Base-by-base conservation (phyloP, 805 yeast species). In the Metschnikowia arizonensis region DNA sequence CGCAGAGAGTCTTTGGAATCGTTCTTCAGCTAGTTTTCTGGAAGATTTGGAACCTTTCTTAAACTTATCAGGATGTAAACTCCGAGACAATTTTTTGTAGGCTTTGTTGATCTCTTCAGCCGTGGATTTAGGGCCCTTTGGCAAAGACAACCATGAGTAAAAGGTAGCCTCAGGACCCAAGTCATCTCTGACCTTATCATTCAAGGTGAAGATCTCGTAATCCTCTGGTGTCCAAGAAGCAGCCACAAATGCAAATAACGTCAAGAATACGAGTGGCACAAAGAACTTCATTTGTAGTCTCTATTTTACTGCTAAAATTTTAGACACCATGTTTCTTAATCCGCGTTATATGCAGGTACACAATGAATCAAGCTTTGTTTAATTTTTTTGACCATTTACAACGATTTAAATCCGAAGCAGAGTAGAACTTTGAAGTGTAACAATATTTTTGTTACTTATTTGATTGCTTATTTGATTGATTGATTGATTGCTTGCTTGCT, bases 1-100 rank as follows among this genome's bases (percentile, higher is more conserved):
- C 23, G 82, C 63, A 28, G 93, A 85, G 30, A 93, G 74, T 24
- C 91, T 71, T 56, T 91, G 88, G 60, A 83, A 93, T 32, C 88
- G 73, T 53, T 81, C 85, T 50, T 77, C 82, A 4, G 84, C 85
- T 18, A 64, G 60, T 50, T 78, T 78, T 40, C 63, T 66, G 25
- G 66, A 63, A 3, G 56, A 48, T n/a, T 50, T 56, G 17, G 62
- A 50, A 9, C 57, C 55, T 10, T 58, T 50, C 9, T 58, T 52
- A 41, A 62, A 55, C 63, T 91, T 89, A 65, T 91, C 99, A 0
- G 99, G 99, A 60, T 91, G 99, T 54, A 85, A 72, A 50, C 72
- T 73, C 42, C 84, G 73, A 2, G 96, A 82, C 26, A 83, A 60
- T 55, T 79, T 83, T 59, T 87, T 81, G 66, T 85, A 84, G 18